phyloP scores from a whole-genome alignment of 768 basidiomycete genomes.

The Myochromella boudieri region DNA sequence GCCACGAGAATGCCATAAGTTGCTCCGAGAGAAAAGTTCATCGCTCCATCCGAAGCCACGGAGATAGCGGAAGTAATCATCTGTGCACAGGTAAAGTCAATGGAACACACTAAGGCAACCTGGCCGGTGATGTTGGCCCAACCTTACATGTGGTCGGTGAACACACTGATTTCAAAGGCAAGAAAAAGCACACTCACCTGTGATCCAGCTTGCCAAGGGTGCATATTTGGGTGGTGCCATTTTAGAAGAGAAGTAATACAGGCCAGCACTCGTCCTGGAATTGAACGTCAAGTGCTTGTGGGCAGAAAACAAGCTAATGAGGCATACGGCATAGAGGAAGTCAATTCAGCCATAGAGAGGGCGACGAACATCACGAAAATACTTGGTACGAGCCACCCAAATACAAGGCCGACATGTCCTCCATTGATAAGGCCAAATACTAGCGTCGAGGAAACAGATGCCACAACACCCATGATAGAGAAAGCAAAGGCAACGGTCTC shows the following conservation, averaged over 20 bases:
- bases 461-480: slow-evolving; percentile 72
- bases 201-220: slow-evolving; percentile 65
- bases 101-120: slow-evolving; percentile 65
- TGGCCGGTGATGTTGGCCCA: slow-evolving; percentile 78
- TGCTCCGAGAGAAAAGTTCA: slow-evolving; percentile 52
- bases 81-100: slow-evolving; percentile 76
- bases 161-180: not conserved
- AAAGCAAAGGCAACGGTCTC: slow-evolving; percentile 69
- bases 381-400: slow-evolving; percentile 74
- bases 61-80: slow-evolving; percentile 75
- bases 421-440: slow-evolving; percentile 65
- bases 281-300: not conserved
- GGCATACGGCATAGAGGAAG: slow-evolving; percentile 75
- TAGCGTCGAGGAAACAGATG: slow-evolving; percentile 66
- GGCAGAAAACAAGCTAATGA: not conserved
- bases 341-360: slow-evolving; percentile 70
- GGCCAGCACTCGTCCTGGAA: slow-evolving; percentile 69
- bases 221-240: slow-evolving; percentile 63
- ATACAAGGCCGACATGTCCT: slow-evolving; percentile 77
- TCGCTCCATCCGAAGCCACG: slow-evolving; percentile 54
- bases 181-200: slow-evolving; percentile 27
- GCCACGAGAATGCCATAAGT: slow-evolving; percentile 69
- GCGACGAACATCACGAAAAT: slow-evolving; percentile 69
- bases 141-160: slow-evolving; percentile 25
- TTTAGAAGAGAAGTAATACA: slow-evolving; percentile 80